A percentile compares a stretch with the other conserved stretches of the same genome.
phyloP scores from a whole-genome alignment of 1,139 yeast genomes.

The Sugiyamaella pinicola region DNA sequence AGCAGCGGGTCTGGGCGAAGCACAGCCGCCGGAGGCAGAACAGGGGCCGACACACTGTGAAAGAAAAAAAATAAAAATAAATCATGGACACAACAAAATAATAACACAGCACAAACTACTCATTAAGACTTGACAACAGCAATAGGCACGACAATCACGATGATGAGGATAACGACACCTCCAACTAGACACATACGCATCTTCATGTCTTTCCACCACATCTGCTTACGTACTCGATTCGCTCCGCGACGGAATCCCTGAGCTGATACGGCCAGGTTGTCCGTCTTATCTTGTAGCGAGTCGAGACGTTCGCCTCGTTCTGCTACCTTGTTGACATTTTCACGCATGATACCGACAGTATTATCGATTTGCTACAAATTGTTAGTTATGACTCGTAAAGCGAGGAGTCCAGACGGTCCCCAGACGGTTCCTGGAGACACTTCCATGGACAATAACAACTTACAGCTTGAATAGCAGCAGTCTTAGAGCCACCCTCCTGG shows the following conservation, averaged over 20 bases:
- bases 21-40: slow-evolving; percentile 2
- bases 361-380: slow-evolving; percentile 77
- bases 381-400: background rate
- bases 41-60: background rate
- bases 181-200: slow-evolving; percentile 90
- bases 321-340: slow-evolving; percentile 93
- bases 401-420: too few relatives aligned
- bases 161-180: slow-evolving; percentile 76
- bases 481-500: slow-evolving; percentile 50
- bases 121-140: slow-evolving; percentile 52
- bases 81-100: slow-evolving; percentile 7
- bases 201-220: slow-evolving; percentile 99
- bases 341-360: slow-evolving; percentile 97
- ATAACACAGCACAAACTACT: slow-evolving; percentile 5
- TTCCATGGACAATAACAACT: slow-evolving; percentile 43
- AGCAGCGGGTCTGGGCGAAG: background rate
- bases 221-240: slow-evolving; percentile 94
- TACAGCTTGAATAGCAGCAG: slow-evolving; percentile 86
- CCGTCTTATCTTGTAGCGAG: slow-evolving; percentile 91
- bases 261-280: slow-evolving; percentile 88
- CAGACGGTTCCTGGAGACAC: too few relatives aligned
- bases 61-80: slow-evolving; percentile 12
- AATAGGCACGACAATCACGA: slow-evolving; percentile 86
- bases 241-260: slow-evolving; percentile 97
- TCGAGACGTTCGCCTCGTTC: slow-evolving; percentile 94